Evolutionary conservation across 768 basidiomycete genomes (phyloP).

Genomic region (Termitomyces titanicus): DNA sequence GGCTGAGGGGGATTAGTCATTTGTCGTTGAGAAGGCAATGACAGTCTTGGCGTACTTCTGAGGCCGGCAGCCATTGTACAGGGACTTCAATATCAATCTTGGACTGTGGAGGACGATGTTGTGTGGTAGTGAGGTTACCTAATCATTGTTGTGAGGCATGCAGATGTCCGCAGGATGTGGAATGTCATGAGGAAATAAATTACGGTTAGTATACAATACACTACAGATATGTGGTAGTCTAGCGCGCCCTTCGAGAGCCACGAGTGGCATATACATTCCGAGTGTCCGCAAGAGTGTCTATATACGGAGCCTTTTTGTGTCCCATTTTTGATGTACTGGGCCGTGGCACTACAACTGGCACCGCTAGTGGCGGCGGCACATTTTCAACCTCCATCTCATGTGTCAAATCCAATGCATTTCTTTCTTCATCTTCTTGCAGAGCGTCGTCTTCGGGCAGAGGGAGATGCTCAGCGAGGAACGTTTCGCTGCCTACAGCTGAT

Average conservation of each 20-base stretch:
- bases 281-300: conserved; percentile 39
- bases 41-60: conserved; percentile 48
- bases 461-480: conserved; percentile 34
- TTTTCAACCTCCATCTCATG: conserved; percentile 12
- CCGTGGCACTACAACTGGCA: not conserved
- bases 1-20: conserved; percentile 42
- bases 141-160: not conserved
- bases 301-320: conserved; percentile 16
- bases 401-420: conserved; percentile 2
- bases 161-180: not conserved
- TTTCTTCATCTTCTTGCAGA: conserved; percentile 23
- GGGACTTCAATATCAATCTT: not conserved
- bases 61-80: conserved; percentile 61
- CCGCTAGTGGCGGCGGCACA: conserved; percentile 4
- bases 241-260: conserved; percentile 27
- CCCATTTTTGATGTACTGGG: conserved; percentile 29
- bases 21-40: not conserved
- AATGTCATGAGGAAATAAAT: conserved; percentile 2
- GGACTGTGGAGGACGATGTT: not conserved
- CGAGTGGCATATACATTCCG: conserved; percentile 38
- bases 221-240: conserved; percentile 1
- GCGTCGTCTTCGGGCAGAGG: conserved; percentile 27
- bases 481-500: conserved; percentile 26
- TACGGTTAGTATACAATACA: conserved; percentile 1
- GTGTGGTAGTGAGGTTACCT: conserved; percentile 1